Evolutionary conservation across 2,329 filamentous ascomycete species (phyloP).

Genomic region (Xylariomycetidae sp.): DNA sequence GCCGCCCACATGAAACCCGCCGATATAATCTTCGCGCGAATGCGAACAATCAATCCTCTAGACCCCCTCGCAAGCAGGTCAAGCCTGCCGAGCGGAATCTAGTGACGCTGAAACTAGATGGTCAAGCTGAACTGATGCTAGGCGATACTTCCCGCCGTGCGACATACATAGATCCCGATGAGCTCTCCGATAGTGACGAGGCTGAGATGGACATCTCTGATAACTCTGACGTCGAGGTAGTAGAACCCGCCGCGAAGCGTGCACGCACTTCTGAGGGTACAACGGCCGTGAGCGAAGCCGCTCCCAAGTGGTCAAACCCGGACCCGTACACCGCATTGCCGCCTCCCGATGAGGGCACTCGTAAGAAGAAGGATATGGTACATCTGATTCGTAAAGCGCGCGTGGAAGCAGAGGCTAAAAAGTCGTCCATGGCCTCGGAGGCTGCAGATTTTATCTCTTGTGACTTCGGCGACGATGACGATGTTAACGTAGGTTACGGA

Average conservation of each 20-base stretch:
- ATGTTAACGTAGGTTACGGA: conserved; percentile 17
- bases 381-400: conserved; percentile 89
- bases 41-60: too few species aligned
- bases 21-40: conserved; percentile 2
- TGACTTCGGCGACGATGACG: conserved; percentile 58
- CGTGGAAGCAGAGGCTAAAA: conserved; percentile 48
- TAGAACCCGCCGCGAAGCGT: conserved; percentile 40
- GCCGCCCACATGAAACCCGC: conserved; percentile 1
- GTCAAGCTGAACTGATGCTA: conserved; percentile 41
- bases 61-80: too few species aligned
- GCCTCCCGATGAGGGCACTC: conserved; percentile 65
- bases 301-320: conserved; percentile 89
- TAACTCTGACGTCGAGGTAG: conserved; percentile 37
- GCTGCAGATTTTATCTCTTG: conserved; percentile 88
- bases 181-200: conserved; percentile 60
- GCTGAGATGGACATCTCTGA: conserved; percentile 62
- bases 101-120: conserved; percentile 37
- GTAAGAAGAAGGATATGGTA: conserved; percentile 82
- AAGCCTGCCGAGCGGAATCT: conserved; percentile 35
- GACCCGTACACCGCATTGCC: conserved; percentile 89
- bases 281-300: conserved; percentile 13
- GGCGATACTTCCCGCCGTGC: conserved; percentile 40
- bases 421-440: conserved; percentile 49
- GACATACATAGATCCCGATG: conserved; percentile 51
- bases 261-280: too few species aligned